Percentiles rank a stretch among this genome's conserved stretches.
Evolutionary conservation across 2,329 filamentous ascomycete species (phyloP).

Genomic region (Teratosphaeria epicoccoides): DNA sequence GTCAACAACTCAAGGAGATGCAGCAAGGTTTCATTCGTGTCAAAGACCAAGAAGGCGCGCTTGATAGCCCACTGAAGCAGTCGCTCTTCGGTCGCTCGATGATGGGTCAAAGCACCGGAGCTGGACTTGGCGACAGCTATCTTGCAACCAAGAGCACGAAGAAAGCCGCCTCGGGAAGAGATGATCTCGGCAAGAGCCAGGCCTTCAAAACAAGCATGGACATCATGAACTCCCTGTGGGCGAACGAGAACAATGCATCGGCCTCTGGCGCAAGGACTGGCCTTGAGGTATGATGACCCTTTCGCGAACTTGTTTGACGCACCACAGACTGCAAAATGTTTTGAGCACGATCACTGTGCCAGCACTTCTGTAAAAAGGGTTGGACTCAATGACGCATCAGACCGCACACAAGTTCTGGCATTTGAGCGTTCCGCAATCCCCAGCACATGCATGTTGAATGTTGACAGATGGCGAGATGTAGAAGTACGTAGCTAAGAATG

Average conservation of each 20-base stretch:
- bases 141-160: constrained; percentile 24
- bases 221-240: constrained; percentile 89
- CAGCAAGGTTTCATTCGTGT: constrained; percentile 49
- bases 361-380: background rate
- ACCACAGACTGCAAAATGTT: background rate
- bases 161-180: constrained; percentile 12
- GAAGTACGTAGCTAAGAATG: constrained; percentile 26
- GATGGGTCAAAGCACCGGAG: constrained; percentile 23
- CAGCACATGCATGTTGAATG: background rate
- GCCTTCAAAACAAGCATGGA: constrained; percentile 85
- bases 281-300: constrained; percentile 66
- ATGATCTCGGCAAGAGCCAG: constrained; percentile 29
- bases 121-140: constrained; percentile 20
- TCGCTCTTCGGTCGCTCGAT: constrained; percentile 57
- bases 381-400: background rate
- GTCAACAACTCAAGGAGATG: constrained; percentile 57
- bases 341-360: background rate
- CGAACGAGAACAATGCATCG: constrained; percentile 50
- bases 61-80: constrained; percentile 59
- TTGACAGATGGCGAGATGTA: constrained; percentile 6
- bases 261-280: constrained; percentile 10
- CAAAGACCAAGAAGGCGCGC: constrained; percentile 26
- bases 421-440: constrained; percentile 7
- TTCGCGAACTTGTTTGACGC: background rate
- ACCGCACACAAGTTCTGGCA: background rate